A percentile compares a stretch with the other conserved stretches of the same genome.
These are phyloP conservation scores for Trichoderma breve DNA, from an alignment of 2,329 filamentous ascomycete species.

Conservation along the genomic window DNA sequence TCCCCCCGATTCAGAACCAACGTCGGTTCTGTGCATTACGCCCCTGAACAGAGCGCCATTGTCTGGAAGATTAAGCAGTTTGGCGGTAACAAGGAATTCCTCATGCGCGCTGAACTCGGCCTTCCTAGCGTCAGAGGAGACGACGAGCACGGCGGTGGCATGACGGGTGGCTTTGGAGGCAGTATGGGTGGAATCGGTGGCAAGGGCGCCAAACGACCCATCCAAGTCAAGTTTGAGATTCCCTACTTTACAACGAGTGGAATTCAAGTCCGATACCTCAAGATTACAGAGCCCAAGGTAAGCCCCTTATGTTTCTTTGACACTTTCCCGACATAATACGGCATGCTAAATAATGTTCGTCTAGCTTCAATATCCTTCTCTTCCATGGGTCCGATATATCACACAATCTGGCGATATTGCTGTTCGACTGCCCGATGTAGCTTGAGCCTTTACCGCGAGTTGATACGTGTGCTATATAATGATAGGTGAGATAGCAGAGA, in stretches of 20 bases:
- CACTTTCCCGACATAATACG: background rate
- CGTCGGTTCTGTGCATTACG: slow-evolving; percentile 95
- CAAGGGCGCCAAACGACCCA: slow-evolving; percentile 89
- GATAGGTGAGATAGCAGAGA: background rate
- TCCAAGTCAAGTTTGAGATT: slow-evolving; percentile 99
- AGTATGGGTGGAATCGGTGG: slow-evolving; percentile 91
- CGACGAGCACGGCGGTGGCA: slow-evolving; percentile 91
- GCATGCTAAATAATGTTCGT: background rate
- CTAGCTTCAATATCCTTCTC: slow-evolving; percentile 93
- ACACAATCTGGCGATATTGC: slow-evolving; percentile 97
- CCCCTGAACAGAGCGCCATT: slow-evolving; percentile 94
- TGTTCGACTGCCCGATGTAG: slow-evolving; percentile 87
- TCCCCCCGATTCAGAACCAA: slow-evolving; percentile 95
- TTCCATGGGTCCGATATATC: slow-evolving; percentile 98
- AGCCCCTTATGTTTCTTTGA: slow-evolving; percentile 20
- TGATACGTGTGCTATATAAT: background rate
- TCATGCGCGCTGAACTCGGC: slow-evolving; percentile 96
- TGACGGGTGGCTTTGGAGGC: slow-evolving; percentile 95
- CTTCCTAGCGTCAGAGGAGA: slow-evolving; percentile 92
- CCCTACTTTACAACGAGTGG: slow-evolving; percentile 99
- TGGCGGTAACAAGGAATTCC: slow-evolving; percentile 94
- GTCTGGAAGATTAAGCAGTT: slow-evolving; percentile 99
- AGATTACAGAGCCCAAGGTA: slow-evolving; percentile 99
- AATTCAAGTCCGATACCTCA: slow-evolving; percentile 96
- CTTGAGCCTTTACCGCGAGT: slow-evolving; percentile 45